A percentile compares a stretch with the other conserved stretches of the same genome.
phyloP scores from a whole-genome alignment of 106 monocot genomes.

The Dendrobium huoshanense region DNA sequence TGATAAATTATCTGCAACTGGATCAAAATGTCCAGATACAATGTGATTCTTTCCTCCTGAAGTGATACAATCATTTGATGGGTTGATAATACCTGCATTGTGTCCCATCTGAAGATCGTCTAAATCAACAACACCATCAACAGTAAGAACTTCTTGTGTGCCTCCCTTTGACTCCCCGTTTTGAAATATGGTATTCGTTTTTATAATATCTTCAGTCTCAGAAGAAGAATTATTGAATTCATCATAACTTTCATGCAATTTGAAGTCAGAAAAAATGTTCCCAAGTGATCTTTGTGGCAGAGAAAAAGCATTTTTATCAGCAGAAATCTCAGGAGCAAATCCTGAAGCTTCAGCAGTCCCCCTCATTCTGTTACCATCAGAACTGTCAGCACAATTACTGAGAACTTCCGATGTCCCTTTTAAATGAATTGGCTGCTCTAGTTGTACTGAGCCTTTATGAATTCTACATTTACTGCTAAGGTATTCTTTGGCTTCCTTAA shows the following conservation, averaged over 20 bases:
- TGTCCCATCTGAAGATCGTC: conserved; percentile 3
- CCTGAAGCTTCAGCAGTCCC: background rate
- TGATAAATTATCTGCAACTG: background rate
- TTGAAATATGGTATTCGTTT: background rate
- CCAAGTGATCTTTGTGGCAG: background rate
- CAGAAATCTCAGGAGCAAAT: background rate
- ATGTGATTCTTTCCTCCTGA: background rate
- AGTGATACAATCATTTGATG: conserved; percentile 1
- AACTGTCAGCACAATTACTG: background rate
- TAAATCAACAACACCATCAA: conserved; percentile 1
- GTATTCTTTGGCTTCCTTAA: conserved; percentile 61
- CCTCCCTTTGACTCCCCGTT: background rate
- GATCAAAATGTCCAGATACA: conserved; percentile 9
- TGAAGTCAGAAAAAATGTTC: conserved; percentile 1
- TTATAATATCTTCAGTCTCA: background rate
- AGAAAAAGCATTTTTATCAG: background rate
- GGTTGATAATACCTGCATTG: background rate
- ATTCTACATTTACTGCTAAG: conserved; percentile 31
- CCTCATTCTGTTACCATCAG: background rate
- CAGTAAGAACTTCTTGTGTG: background rate
- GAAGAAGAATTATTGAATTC: background rate
- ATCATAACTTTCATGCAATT: background rate
- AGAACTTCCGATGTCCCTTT: background rate
- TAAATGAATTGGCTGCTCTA: background rate
- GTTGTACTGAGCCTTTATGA: conserved; percentile 2